These are phyloP conservation scores for Trichoderma sp. DNA, from an alignment of 2,329 filamentous ascomycete species.

Conservation along the genomic window DNA sequence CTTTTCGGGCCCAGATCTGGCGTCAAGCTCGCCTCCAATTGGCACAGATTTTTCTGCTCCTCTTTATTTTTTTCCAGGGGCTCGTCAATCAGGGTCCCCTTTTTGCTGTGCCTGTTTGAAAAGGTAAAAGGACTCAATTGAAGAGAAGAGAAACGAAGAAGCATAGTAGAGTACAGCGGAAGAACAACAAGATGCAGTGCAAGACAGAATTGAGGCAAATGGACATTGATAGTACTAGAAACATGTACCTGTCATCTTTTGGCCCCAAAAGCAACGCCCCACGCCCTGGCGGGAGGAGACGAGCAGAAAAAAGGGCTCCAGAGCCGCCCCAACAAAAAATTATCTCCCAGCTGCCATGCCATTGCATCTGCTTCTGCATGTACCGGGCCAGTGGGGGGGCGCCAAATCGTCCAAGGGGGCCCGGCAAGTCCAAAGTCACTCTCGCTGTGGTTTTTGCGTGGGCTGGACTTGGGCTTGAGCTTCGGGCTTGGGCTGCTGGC, in stretches of 20 bases:
- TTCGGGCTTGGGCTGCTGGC: not conserved
- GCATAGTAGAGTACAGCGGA: not conserved
- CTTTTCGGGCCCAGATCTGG: conserved; percentile 8
- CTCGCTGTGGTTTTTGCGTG: not conserved
- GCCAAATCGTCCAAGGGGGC: not conserved
- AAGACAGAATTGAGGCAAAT: not conserved
- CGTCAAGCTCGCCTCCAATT: conserved; percentile 13
- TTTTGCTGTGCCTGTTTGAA: not conserved
- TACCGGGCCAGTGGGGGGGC: not conserved
- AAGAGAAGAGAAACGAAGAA: too few relatives aligned
- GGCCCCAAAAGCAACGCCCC: not conserved
- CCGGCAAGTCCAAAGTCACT: not conserved
- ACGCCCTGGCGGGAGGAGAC: not conserved
- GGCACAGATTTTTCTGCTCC: not conserved
- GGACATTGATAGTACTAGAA: not conserved
- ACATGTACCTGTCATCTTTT: not conserved
- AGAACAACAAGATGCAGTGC: not conserved
- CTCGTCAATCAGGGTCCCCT: not conserved
- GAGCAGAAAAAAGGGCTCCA: too few relatives aligned
- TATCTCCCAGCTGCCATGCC: not conserved
- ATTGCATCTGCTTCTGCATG: not conserved
- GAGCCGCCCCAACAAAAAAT: not conserved
- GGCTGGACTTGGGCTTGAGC: not conserved
- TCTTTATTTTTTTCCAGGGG: not conserved
- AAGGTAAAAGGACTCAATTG: not conserved